These are phyloP conservation scores for Alternaria sp. DNA, from an alignment of 2,329 filamentous ascomycete species.

Conservation along the genomic window DNA sequence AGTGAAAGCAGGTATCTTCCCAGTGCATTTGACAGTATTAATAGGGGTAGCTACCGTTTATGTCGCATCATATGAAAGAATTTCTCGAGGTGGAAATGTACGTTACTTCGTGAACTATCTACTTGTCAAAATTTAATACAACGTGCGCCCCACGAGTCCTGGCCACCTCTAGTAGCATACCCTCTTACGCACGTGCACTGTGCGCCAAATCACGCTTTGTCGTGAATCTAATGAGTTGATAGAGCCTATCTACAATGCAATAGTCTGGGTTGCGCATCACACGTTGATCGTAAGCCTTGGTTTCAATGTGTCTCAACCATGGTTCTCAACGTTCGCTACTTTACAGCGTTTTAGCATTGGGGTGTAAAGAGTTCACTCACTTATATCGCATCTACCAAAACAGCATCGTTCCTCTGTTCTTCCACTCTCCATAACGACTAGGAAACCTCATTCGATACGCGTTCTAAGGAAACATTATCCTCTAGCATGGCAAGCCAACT, in stretches of 20 bases:
- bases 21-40: neutral
- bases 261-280: neutral
- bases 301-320: neutral
- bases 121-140: no score
- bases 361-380: no score
- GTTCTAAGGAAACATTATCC: neutral
- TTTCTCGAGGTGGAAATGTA: neutral
- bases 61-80: neutral
- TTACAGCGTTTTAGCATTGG: neutral
- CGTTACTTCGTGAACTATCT: neutral
- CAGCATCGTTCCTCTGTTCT: neutral
- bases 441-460: neutral
- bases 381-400: neutral
- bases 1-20: neutral
- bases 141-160: no score
- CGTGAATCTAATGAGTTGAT: no score
- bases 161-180: no score
- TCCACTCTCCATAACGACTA: neutral
- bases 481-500: neutral
- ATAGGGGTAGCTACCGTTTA: neutral
- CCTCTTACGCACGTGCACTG: no score
- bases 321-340: neutral
- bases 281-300: neutral
- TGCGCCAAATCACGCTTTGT: no score
- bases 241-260: neutral